phyloP scores from a whole-genome alignment of 805 yeast genomes.

The Candida caryicola region DNA sequence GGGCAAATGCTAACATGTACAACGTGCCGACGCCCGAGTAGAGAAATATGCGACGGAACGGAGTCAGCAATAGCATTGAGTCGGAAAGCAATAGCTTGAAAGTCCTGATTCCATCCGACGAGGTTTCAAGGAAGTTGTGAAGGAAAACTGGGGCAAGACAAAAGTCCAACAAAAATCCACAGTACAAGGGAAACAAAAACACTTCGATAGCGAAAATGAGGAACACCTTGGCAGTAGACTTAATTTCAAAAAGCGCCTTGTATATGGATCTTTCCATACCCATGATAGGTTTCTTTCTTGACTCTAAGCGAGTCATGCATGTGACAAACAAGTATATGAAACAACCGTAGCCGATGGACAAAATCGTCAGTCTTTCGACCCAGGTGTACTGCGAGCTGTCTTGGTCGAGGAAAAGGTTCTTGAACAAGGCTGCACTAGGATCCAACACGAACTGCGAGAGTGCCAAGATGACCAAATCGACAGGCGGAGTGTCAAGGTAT shows the following conservation, averaged over 20 bases:
- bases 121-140: slow-evolving; percentile 1
- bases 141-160: slow-evolving; percentile 58
- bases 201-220: slow-evolving; percentile 74
- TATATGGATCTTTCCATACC: slow-evolving; percentile 53
- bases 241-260: slow-evolving; percentile 50
- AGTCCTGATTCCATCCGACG: slow-evolving; percentile 10
- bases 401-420: slow-evolving; percentile 17
- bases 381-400: slow-evolving; percentile 26
- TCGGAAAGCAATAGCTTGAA: slow-evolving; percentile 23
- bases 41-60: slow-evolving; percentile 17
- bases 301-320: slow-evolving; percentile 28
- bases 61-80: slow-evolving; percentile 14
- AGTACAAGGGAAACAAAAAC: slow-evolving; percentile 78
- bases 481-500: not conserved
- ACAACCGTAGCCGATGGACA: slow-evolving; percentile 33
- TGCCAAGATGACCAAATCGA: slow-evolving; percentile 3
- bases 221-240: slow-evolving; percentile 71
- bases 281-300: slow-evolving; percentile 42
- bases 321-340: slow-evolving; percentile 23
- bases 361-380: slow-evolving; percentile 35
- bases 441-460: slow-evolving; percentile 13
- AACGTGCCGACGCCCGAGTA: slow-evolving; percentile 75
- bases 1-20: slow-evolving; percentile 85
- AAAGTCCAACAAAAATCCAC: slow-evolving; percentile 76
- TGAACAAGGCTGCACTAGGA: slow-evolving; percentile 18